Base-by-base conservation (phyloP, 495 filamentous ascomycete genomes). In the Sordaria brevicollis region DNA sequence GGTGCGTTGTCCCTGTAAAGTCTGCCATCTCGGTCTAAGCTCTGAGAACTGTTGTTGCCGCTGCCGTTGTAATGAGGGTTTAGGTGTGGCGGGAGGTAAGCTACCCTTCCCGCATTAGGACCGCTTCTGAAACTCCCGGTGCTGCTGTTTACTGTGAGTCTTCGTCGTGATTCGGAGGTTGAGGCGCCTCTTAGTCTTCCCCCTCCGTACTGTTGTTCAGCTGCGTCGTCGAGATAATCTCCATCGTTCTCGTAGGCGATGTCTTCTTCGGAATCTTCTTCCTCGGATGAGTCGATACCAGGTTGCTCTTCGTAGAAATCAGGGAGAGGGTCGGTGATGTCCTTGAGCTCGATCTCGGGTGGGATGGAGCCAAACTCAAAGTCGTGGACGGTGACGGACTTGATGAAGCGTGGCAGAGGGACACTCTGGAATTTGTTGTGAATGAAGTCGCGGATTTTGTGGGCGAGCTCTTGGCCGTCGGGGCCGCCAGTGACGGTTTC, bases 221-320 rank as follows among this genome's bases (percentile, higher is more conserved):
- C 79, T 31, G 82, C 77, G 29, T 81, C 79, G 4, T 80, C 78
- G 33, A 73, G 73, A 7, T 73, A 54, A 49, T 66, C 65, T 2
- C 79, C 80, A 43, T 79, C 76, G 7, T 81, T 78, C 7, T 76
- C 72, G 5, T 73, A 76, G 15, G 79, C 79, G 21, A 80, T 80
- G 2, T 83, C 81, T 0, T 80, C 78, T 0, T 82, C 83, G 17
- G 83, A 81, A 38, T 83, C 80, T 25, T 62, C 66, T 1, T 69
- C 71, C 5, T 57, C 13, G n/a, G 72, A 71, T 0, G 71, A 73
- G 19, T 82, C 79, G 6, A 79, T 78, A 38, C 85, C 84, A 11
- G 88, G 84, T 65, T 92, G 90, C 73, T 92, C 91, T 74, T 97
- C 96, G 82, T 99, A 99, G 76, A 99, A 99, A 72, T 98, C 95